Evolutionary conservation across 139 green algal species (phyloP), one percentile per base, ranked within the genome.

Genomic region (Closterium sp.): DNA sequence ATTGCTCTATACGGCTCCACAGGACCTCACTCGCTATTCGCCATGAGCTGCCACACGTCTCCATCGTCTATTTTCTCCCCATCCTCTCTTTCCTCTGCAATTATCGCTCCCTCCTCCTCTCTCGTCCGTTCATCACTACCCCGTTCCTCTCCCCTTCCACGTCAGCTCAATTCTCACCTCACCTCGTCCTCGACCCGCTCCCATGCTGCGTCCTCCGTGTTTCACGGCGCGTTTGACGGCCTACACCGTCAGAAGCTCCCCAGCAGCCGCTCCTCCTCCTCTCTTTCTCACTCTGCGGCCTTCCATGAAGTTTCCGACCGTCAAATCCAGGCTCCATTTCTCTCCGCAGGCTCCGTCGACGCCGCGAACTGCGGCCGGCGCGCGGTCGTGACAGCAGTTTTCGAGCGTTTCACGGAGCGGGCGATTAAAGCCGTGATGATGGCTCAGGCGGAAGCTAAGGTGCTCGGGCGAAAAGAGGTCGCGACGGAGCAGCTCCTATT

Each of bases 331-430:
- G 1, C 19, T 79, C 62, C 62, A 79, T 22, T 13, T 79, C 62
- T 27, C 62, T 13, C 62, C 11, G 13, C 62, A 13, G 10, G 62
- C 62, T 13, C 17, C 62, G 62, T 3, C 62, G 62, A 24, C 62
- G 62, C 17, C 62, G 62, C 17, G 5, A 24, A 2, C 27, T 87
- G 28, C n/a, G 85, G 85, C 28, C 24, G 22, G 85, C 85, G 85
- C n/a, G 85, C 28, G 28, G 85, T 87, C 0, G 88, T 94, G 21
- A 86, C 30, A 17, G 92, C 95, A 10, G 99, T 99, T 96, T 99
- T 99, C 89, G 97, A 99, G 96, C 96, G 97, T 50, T 99, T 99
- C 95, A 99, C 98, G 0, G 98, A 99, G 95, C 98, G 98, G 90
- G 97, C 97, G 50, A 98, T 98, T 95, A 96, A 96, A 91, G 91